Percentiles rank a stretch among this genome's conserved stretches.
phyloP scores from a whole-genome alignment of 2,329 filamentous ascomycete genomes.

The Cordyceps fumosorosea region DNA sequence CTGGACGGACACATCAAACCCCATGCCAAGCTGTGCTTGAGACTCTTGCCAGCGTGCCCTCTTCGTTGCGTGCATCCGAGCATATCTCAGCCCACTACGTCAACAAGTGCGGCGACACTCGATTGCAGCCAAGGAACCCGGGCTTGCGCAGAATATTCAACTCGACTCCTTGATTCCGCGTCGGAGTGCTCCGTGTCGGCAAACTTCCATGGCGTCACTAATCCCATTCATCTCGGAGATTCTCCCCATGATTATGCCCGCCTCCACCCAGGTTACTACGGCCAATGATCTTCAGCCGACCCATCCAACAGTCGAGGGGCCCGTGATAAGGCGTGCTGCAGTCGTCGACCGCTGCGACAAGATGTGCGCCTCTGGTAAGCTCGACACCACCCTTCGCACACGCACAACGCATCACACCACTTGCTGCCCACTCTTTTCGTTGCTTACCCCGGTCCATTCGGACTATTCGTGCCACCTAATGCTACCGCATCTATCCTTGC shows the following conservation, averaged over 20 bases:
- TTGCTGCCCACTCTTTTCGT: not conserved
- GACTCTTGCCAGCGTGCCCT: not conserved
- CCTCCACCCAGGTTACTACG: constrained; percentile 48
- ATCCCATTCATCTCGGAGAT: constrained; percentile 51
- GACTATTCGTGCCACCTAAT: not conserved
- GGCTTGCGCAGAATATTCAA: not conserved
- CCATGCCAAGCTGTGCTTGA: not conserved
- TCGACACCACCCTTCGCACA: not conserved
- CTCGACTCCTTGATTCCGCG: not conserved
- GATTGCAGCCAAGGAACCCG: not conserved
- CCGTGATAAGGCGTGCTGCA: constrained; percentile 40
- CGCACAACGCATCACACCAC: not conserved
- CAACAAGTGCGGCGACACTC: not conserved
- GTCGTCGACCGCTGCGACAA: constrained; percentile 57
- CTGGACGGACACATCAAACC: not conserved
- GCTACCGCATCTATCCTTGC: constrained; percentile 8
- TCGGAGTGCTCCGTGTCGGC: not conserved
- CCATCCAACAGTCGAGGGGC: constrained; percentile 25
- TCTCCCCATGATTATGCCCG: constrained; percentile 52
- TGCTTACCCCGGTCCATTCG: not conserved
- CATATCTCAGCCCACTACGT: not conserved
- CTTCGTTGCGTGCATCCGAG: not conserved
- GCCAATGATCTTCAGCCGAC: constrained; percentile 40
- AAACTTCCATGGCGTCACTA: constrained; percentile 41
- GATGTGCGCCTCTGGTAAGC: constrained; percentile 59